These are phyloP conservation scores for Peniophora sp. DNA, from an alignment of 1,284 basidiomycete genomes.

Conservation along the genomic window DNA sequence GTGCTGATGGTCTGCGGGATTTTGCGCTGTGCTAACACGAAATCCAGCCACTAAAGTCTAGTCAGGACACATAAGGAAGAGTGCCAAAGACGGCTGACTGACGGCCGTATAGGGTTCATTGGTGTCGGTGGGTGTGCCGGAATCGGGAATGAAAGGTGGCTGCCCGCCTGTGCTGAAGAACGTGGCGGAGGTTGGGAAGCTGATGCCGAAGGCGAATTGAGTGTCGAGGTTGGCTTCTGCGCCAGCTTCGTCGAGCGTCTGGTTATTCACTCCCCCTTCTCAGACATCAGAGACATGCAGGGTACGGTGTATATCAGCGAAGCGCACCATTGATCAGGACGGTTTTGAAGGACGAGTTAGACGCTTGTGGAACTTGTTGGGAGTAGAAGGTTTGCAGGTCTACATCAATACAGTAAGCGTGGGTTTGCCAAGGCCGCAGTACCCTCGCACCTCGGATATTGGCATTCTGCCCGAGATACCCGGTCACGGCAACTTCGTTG, in stretches of 20 bases:
- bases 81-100: conserved; percentile 7
- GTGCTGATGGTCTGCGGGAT: conserved; percentile 53
- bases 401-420: background rate
- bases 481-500: conserved; percentile 48
- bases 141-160: conserved; percentile 51
- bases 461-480: conserved; percentile 49
- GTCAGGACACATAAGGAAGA: background rate
- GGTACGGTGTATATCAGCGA: too few relatives aligned
- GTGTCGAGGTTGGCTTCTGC: conserved; percentile 66
- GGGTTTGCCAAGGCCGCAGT: background rate
- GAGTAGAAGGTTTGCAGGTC: conserved; percentile 31
- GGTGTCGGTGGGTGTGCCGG: conserved; percentile 27
- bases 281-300: background rate
- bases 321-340: conserved; percentile 22
- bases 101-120: conserved; percentile 63
- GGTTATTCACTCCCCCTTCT: conserved; percentile 53
- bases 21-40: conserved; percentile 21
- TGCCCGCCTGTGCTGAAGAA: conserved; percentile 55
- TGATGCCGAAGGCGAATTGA: conserved; percentile 58
- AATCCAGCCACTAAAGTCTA: conserved; percentile 50
- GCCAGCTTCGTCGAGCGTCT: conserved; percentile 46
- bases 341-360: conserved; percentile 36
- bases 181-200: conserved; percentile 38
- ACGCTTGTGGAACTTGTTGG: conserved; percentile 23
- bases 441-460: conserved; percentile 26